Conservation (phyloP, 768 basidiomycete genomes). For the Russula compacta region DNA sequence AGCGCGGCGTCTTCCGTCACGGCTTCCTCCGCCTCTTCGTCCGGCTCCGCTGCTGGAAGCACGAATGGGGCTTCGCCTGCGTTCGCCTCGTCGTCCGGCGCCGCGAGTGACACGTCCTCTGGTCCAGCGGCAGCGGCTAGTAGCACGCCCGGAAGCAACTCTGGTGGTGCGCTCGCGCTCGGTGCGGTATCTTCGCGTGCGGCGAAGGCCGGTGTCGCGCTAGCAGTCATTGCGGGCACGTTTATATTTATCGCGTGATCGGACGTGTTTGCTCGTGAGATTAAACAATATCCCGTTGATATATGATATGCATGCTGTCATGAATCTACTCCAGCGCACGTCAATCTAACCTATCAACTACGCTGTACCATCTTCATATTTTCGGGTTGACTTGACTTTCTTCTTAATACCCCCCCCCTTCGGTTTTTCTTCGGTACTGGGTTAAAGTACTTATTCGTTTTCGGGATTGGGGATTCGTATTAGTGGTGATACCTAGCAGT, state of each 20-base stretch:
- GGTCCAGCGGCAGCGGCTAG: neutral
- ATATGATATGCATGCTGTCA: neutral
- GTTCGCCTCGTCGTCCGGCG: neutral
- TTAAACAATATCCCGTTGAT: neutral
- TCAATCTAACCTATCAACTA: neutral
- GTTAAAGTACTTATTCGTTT: no score
- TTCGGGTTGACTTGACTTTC: neutral
- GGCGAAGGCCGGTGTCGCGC: conserved; percentile 3
- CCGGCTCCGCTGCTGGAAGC: neutral
- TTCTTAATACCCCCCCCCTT: neutral
- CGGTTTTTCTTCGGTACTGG: no score
- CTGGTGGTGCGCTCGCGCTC: neutral
- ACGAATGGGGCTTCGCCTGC: no score
- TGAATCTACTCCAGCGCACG: neutral
- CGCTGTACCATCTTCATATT: neutral
- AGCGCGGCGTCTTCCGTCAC: neutral
- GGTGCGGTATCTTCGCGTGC: conserved; percentile 4
- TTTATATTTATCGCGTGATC: conserved; percentile 14
- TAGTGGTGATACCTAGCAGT: no score
- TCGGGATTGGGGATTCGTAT: no score
- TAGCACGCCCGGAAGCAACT: neutral
- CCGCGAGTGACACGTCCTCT: neutral
- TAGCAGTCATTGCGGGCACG: conserved; percentile 9
- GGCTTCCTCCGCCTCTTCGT: neutral
- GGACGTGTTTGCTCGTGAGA: neutral